A percentile compares a stretch with the other conserved stretches of the same genome.
phyloP scores from a whole-genome alignment of 2,329 filamentous ascomycete species.

The Rachicladosporium sp. region DNA sequence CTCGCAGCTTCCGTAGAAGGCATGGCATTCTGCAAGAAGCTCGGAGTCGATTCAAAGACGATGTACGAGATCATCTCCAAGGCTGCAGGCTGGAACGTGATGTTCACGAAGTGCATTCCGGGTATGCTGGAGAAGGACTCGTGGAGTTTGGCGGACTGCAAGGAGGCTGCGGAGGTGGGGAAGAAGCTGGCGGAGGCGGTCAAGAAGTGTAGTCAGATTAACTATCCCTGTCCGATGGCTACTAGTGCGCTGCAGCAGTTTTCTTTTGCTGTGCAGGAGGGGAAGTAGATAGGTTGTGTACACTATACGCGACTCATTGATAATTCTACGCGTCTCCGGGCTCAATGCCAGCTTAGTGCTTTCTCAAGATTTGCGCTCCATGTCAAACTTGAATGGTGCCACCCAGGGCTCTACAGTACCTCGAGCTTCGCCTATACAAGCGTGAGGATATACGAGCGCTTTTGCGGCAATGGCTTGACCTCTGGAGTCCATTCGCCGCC shows the following conservation, averaged over 20 bases:
- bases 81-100: conserved; percentile 34
- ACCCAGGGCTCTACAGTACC: too few relatives aligned
- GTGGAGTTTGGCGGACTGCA: conserved; percentile 24
- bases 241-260: conserved; percentile 24
- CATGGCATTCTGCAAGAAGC: conserved; percentile 34
- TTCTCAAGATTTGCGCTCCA: too few relatives aligned
- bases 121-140: conserved; percentile 23
- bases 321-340: too few relatives aligned
- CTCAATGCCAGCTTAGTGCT: too few relatives aligned
- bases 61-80: conserved; percentile 36
- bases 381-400: too few relatives aligned
- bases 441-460: too few relatives aligned
- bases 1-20: conserved; percentile 38
- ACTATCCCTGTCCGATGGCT: conserved; percentile 25
- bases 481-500: too few relatives aligned
- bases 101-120: conserved; percentile 29
- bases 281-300: too few relatives aligned
- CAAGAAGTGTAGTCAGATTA: conserved; percentile 24
- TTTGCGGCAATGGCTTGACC: too few relatives aligned
- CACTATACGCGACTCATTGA: too few relatives aligned
- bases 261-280: conserved; percentile 14
- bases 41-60: conserved; percentile 32
- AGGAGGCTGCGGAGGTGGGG: conserved; percentile 27
- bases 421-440: too few relatives aligned
- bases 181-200: conserved; percentile 29